A percentile compares a stretch with the other conserved stretches of the same genome.
Evolutionary conservation across 2,329 filamentous ascomycete species (phyloP).

Genomic region (Elsinoe perseae): DNA sequence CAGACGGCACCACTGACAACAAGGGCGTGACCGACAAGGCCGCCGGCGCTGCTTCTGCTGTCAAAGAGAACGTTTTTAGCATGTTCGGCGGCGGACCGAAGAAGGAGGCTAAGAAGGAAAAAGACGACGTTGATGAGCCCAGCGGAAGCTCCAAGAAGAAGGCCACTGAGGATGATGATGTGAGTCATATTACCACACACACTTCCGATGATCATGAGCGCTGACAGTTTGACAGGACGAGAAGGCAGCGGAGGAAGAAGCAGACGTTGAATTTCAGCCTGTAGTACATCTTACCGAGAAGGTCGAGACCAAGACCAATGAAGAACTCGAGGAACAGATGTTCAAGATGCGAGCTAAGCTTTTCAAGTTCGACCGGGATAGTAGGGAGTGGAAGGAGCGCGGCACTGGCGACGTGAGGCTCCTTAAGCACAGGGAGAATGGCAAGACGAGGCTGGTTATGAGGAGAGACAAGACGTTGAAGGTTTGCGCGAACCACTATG

Average conservation of each 20-base stretch:
- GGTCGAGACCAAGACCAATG: conserved; percentile 95
- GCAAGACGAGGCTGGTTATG: conserved; percentile 97
- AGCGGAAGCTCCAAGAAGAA: conserved; percentile 73
- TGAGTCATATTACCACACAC: conserved; percentile 27
- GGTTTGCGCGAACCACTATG: conserved; percentile 99
- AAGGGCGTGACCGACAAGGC: conserved; percentile 33
- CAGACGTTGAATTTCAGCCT: conserved; percentile 93
- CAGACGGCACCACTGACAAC: conserved; percentile 32
- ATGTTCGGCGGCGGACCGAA: conserved; percentile 98
- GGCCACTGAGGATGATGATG: conserved; percentile 49
- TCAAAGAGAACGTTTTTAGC: conserved; percentile 67
- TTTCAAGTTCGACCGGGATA: conserved; percentile 92
- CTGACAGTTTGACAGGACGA: conserved; percentile 25
- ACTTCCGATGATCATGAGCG: not conserved
- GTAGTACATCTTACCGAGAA: conserved; percentile 94
- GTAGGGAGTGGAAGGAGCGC: conserved; percentile 97
- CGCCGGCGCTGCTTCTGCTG: conserved; percentile 32
- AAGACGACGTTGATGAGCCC: conserved; percentile 68
- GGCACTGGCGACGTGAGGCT: conserved; percentile 93
- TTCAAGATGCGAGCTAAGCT: conserved; percentile 99
- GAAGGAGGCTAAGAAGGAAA: conserved; percentile 86
- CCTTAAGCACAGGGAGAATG: conserved; percentile 97
- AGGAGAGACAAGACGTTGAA: conserved; percentile 99
- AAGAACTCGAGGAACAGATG: conserved; percentile 91
- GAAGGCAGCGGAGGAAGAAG: conserved; percentile 51